Evolutionary conservation across 2,329 filamentous ascomycete species (phyloP).

Genomic region (Botrytis sinoallii): DNA sequence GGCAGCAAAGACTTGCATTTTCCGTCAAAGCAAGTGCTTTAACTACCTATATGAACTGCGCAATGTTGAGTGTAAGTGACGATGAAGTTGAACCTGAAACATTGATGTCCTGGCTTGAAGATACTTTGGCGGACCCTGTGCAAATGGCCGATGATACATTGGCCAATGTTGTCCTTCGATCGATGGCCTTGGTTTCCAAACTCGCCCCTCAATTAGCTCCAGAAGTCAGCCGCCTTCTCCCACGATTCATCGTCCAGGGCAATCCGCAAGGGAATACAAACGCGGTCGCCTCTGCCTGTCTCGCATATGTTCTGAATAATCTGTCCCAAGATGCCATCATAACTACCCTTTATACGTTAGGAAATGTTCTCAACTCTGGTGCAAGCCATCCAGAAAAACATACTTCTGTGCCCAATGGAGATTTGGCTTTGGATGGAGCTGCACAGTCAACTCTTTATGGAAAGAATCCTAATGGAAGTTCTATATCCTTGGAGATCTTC

Average conservation of each 20-base stretch:
- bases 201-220: constrained; percentile 71
- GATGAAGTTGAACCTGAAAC: constrained; percentile 75
- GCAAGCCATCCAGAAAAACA: constrained; percentile 47
- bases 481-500: constrained; percentile 72
- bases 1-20: constrained; percentile 82
- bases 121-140: constrained; percentile 70
- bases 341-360: constrained; percentile 92
- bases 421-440: constrained; percentile 52
- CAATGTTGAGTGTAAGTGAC: constrained; percentile 66
- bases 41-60: constrained; percentile 81
- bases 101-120: constrained; percentile 82
- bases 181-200: constrained; percentile 77
- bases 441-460: constrained; percentile 49
- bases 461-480: constrained; percentile 65
- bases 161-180: constrained; percentile 74
- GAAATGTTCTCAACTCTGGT: constrained; percentile 83
- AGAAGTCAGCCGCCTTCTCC: constrained; percentile 72
- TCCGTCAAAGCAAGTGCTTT: constrained; percentile 81
- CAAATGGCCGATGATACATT: constrained; percentile 81
- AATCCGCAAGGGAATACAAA: constrained; percentile 67
- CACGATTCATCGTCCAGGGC: constrained; percentile 85
- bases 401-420: constrained; percentile 43
- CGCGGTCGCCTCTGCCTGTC: constrained; percentile 73
- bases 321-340: constrained; percentile 92
- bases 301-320: constrained; percentile 76